Evolutionary conservation across 2,329 filamentous ascomycete species (phyloP).

Genomic region (Cercospora brassicicola): DNA sequence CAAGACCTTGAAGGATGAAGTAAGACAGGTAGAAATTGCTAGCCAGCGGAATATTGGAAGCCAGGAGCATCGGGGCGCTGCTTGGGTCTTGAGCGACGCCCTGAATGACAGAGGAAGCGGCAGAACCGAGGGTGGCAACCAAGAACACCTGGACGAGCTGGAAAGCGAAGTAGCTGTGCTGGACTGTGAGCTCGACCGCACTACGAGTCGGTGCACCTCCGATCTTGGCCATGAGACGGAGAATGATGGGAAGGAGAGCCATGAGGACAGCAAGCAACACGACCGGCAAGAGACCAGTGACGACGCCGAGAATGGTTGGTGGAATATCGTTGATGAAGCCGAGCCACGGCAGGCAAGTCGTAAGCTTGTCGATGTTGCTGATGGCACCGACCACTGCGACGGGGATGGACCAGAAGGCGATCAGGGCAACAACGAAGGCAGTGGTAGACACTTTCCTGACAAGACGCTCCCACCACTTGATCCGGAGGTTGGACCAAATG

Average conservation of each 20-base stretch:
- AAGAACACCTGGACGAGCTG: slow-evolving; percentile 91
- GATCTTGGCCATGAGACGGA: slow-evolving; percentile 75
- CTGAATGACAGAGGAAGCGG: slow-evolving; percentile 68
- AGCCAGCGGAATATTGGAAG: slow-evolving; percentile 64
- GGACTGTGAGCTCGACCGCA: slow-evolving; percentile 80
- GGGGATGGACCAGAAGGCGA: slow-evolving; percentile 83
- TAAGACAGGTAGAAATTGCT: slow-evolving; percentile 97
- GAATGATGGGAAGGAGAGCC: slow-evolving; percentile 78
- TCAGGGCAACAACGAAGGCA: slow-evolving; percentile 71
- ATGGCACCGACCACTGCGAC: slow-evolving; percentile 79
- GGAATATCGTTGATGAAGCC: slow-evolving; percentile 74
- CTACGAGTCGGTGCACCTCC: slow-evolving; percentile 78
- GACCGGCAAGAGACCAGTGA: slow-evolving; percentile 80
- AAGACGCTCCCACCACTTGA: slow-evolving; percentile 84
- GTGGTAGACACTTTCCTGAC: slow-evolving; percentile 68
- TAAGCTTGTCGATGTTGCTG: slow-evolving; percentile 72
- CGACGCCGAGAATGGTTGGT: slow-evolving; percentile 69
- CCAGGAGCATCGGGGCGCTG: slow-evolving; percentile 34
- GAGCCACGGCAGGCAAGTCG: slow-evolving; percentile 58
- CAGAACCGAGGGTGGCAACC: slow-evolving; percentile 77
- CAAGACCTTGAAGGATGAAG: slow-evolving; percentile 87
- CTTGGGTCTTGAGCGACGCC: slow-evolving; percentile 64
- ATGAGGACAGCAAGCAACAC: slow-evolving; percentile 79
- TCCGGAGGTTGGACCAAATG: slow-evolving; percentile 80
- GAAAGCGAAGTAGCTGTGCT: slow-evolving; percentile 89